These are phyloP conservation scores for Glycine tomentella DNA, from an alignment of 306 rosid species.

Conservation along the genomic window DNA sequence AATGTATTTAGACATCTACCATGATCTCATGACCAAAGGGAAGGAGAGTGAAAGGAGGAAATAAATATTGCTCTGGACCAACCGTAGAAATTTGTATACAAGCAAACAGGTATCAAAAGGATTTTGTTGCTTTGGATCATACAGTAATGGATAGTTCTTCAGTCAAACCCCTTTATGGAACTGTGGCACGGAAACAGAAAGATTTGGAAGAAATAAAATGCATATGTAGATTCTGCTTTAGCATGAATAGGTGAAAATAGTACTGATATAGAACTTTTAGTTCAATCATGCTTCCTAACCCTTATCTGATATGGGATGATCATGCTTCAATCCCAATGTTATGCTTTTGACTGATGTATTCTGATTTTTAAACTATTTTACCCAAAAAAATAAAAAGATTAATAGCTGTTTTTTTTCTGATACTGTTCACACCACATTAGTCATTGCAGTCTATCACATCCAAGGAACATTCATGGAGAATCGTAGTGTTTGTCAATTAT, in stretches of 20 bases:
- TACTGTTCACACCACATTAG: constrained; percentile 32
- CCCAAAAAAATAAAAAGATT: background rate
- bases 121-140: constrained; percentile 32
- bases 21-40: background rate
- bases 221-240: constrained; percentile 38
- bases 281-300: constrained; percentile 35
- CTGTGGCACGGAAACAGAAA: background rate
- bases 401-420: constrained; percentile 21
- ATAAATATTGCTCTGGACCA: constrained; percentile 23
- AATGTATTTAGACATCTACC: background rate
- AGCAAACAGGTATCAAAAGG: constrained; percentile 2
- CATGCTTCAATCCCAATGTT: constrained; percentile 52
- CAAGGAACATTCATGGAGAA: constrained; percentile 35
- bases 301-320: constrained; percentile 26
- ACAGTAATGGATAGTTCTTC: constrained; percentile 3
- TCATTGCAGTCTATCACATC: constrained; percentile 15
- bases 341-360: constrained; percentile 45
- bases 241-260: constrained; percentile 15
- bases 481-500: constrained; percentile 27
- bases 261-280: constrained; percentile 36
- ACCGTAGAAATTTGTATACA: background rate
- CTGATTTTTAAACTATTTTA: constrained; percentile 37
- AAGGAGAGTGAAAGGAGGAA: background rate
- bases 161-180: background rate
- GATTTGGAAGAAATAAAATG: constrained; percentile 11